Base-by-base conservation (phyloP, 495 filamentous ascomycete species). In the Penicillium paradoxum region DNA sequence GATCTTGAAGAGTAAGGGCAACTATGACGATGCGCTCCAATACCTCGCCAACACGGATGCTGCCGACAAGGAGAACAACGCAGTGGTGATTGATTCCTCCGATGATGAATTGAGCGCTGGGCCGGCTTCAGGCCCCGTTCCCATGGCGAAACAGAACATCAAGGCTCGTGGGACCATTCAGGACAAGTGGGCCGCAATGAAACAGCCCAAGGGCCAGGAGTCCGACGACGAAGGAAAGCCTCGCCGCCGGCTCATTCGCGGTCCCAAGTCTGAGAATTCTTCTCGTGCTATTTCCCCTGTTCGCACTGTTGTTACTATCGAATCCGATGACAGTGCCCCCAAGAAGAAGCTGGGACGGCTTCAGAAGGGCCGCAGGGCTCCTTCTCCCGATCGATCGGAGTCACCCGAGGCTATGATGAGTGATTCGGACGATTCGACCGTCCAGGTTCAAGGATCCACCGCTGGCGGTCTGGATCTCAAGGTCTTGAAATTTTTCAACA, bases 401-500 rank as follows among this genome's bases (percentile, higher is more conserved):
- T 66, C 73, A 15, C 64, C 62, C 34, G 71, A 75, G 41, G 68
- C 69, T 4, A 63, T 67, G 18, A 55, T 67, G 45, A 61, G 57
- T 27, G 74, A 66, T 65, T 81, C 83, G 3, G 71, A 80, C 27
- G 83, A 85, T 55, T 79, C 77, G 1, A 81, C 84, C 53, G 80
- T 81, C 33, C 79, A 73, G 22, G 60, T 73, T 4, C 74, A 70
- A 25, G 63, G 60, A 37, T 48, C 66, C 10, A 67, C 55, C 13
- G 62, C 70, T 45, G 73, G 70, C 38, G 69, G 71, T 24, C 52
- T 83, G 33, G 80, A 86, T 19, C 51, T 49, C 6, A 80, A 79
- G 43, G 81, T 96, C 1, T 71, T 97, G 15, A 76, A 82, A 0
- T 95, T 89, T 64, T 82, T 98, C 69, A 97, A 98, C 63, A 84